These are phyloP conservation scores for Tarenaya hassleriana DNA, from an alignment of 345 rosid genomes.

Conservation along the genomic window DNA sequence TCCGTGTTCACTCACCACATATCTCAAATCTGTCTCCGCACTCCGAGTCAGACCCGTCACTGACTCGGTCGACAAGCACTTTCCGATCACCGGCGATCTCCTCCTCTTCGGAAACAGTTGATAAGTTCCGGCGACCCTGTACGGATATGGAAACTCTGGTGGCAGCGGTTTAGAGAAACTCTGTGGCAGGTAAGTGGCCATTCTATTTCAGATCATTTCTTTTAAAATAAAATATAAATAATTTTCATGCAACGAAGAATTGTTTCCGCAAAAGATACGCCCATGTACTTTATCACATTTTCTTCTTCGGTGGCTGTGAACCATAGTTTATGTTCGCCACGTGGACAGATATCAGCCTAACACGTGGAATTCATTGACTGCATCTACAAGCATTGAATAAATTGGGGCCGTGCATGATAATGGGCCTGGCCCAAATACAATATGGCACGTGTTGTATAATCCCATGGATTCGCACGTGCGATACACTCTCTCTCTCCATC, in stretches of 20 bases:
- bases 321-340: conserved; percentile 5
- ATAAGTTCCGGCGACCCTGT: conserved; percentile 2
- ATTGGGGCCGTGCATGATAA: no score
- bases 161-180: conserved; percentile 24
- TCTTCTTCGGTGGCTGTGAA: conserved; percentile 19
- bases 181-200: conserved; percentile 25
- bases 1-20: conserved; percentile 48
- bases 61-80: conserved; percentile 26
- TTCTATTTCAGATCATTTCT: conserved; percentile 19
- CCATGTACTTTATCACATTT: conserved; percentile 12
- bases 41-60: conserved; percentile 19
- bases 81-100: conserved; percentile 19
- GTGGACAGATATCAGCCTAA: background rate
- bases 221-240: background rate
- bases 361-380: conserved; percentile 3
- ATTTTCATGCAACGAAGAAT: background rate
- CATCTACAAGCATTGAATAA: no score
- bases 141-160: conserved; percentile 7
- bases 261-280: conserved; percentile 5
- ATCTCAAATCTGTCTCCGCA: conserved; percentile 20
- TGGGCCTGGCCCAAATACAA: no score
- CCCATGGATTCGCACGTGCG: no score
- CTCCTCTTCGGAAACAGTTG: conserved; percentile 5
- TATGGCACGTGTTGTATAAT: no score
- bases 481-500: no score